Evolutionary conservation across 2,329 filamentous ascomycete species (phyloP).

Genomic region (Fusarium citri): DNA sequence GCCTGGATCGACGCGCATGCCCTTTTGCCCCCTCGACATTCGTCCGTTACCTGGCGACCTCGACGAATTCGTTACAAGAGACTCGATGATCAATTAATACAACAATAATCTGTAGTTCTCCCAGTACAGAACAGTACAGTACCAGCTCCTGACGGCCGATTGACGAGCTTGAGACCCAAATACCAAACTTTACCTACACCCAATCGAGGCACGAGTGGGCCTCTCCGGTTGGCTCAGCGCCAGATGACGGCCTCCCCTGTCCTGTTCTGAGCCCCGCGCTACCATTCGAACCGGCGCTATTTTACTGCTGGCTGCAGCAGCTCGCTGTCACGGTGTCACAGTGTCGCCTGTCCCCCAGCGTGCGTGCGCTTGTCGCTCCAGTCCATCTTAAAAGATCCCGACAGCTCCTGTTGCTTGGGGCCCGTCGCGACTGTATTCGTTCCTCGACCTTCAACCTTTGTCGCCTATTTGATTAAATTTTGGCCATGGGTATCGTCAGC

Average conservation of each 20-base stretch:
- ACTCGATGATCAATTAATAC: constrained; percentile 8
- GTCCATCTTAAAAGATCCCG: constrained; percentile 45
- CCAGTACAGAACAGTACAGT: not conserved
- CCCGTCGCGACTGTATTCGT: constrained; percentile 36
- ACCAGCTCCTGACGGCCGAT: constrained; percentile 26
- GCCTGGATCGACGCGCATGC: constrained; percentile 12
- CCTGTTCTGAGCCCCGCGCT: constrained; percentile 48
- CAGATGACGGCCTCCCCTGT: constrained; percentile 49
- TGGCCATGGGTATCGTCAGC: constrained; percentile 89
- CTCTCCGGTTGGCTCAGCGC: constrained; percentile 48
- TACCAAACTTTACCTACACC: constrained; percentile 31
- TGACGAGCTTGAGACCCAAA: constrained; percentile 31
- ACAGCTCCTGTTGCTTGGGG: constrained; percentile 40
- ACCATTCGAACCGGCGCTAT: constrained; percentile 42
- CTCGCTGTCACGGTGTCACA: constrained; percentile 42
- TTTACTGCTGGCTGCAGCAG: constrained; percentile 37
- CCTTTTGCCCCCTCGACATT: constrained; percentile 2
- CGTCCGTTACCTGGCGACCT: constrained; percentile 1
- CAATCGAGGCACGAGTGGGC: constrained; percentile 43
- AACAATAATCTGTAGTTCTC: not conserved
- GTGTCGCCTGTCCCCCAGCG: constrained; percentile 40
- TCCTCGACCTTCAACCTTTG: constrained; percentile 34
- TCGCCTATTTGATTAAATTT: constrained; percentile 40
- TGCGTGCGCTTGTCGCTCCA: constrained; percentile 33
- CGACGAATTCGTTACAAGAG: constrained; percentile 9